These are phyloP conservation scores for Dothistroma pini DNA, from an alignment of 2,329 filamentous ascomycete genomes.

Conservation along the genomic window DNA sequence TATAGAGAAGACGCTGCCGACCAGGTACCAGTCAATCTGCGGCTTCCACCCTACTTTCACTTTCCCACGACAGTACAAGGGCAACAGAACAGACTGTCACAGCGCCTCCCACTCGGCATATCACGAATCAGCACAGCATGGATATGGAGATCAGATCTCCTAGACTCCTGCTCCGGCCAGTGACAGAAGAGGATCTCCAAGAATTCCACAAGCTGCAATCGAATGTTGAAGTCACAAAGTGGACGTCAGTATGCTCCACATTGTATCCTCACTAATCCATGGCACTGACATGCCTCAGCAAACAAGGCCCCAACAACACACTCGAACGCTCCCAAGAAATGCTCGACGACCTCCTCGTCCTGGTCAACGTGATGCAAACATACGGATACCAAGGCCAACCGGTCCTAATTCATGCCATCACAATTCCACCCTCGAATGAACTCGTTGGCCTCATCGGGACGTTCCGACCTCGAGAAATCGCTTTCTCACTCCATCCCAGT, in stretches of 20 bases:
- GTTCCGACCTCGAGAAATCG: slow-evolving; percentile 21
- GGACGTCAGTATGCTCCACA: slow-evolving; percentile 11
- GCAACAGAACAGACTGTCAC: background rate
- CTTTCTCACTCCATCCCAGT: slow-evolving; percentile 19
- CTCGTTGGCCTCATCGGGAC: slow-evolving; percentile 21
- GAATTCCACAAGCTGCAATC: slow-evolving; percentile 21
- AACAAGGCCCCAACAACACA: slow-evolving; percentile 17
- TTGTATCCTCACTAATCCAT: background rate
- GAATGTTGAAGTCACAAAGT: slow-evolving; percentile 16
- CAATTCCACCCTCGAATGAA: slow-evolving; percentile 5
- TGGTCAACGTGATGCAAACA: slow-evolving; percentile 12
- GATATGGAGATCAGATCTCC: slow-evolving; percentile 13
- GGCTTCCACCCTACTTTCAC: background rate
- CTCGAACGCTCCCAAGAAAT: slow-evolving; percentile 14
- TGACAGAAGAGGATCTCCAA: slow-evolving; percentile 14
- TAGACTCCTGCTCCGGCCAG: slow-evolving; percentile 15
- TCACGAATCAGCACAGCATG: background rate
- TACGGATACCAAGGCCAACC: slow-evolving; percentile 5
- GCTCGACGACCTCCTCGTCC: slow-evolving; percentile 22
- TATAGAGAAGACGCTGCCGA: background rate
- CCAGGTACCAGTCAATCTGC: background rate
- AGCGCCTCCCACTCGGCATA: too few species aligned
- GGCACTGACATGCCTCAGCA: slow-evolving; percentile 8
- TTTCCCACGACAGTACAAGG: background rate
- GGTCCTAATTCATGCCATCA: slow-evolving; percentile 19